Percentiles rank a stretch among this genome's conserved stretches.
Evolutionary conservation across 2,329 filamentous ascomycete genomes (phyloP).

Genomic region (Pseudogymnoascus sp.): DNA sequence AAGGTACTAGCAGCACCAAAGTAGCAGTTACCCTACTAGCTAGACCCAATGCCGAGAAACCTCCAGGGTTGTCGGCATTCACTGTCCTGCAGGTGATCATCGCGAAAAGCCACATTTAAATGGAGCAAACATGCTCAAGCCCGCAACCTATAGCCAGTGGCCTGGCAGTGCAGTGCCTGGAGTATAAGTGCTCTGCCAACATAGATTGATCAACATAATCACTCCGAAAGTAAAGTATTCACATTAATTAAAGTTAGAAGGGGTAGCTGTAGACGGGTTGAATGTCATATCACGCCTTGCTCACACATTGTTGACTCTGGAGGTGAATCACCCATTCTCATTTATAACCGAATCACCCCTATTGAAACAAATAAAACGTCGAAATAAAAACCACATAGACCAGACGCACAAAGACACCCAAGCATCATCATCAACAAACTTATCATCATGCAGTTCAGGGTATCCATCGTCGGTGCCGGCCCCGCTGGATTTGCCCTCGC

Average conservation of each 20-base stretch:
- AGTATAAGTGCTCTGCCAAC: not conserved
- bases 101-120: not conserved
- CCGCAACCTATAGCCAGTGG: not conserved
- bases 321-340: not conserved
- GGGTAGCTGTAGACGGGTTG: not conserved
- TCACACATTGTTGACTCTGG: not conserved
- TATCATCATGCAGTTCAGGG: not conserved
- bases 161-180: not conserved
- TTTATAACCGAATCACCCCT: not conserved
- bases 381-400: not conserved
- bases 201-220: not conserved
- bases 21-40: not conserved
- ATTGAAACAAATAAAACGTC: not conserved
- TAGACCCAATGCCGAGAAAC: not conserved
- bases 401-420: not conserved
- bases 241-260: not conserved
- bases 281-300: not conserved
- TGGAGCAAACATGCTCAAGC: constrained; percentile 5
- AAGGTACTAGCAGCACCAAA: not conserved
- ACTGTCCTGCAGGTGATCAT: not conserved
- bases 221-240: not conserved
- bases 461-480: constrained; percentile 14
- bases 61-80: not conserved
- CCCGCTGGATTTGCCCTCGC: constrained; percentile 12
- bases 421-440: not conserved